These are phyloP conservation scores for Teunomyces kruisii DNA, from an alignment of 805 yeast species.

Conservation along the genomic window DNA sequence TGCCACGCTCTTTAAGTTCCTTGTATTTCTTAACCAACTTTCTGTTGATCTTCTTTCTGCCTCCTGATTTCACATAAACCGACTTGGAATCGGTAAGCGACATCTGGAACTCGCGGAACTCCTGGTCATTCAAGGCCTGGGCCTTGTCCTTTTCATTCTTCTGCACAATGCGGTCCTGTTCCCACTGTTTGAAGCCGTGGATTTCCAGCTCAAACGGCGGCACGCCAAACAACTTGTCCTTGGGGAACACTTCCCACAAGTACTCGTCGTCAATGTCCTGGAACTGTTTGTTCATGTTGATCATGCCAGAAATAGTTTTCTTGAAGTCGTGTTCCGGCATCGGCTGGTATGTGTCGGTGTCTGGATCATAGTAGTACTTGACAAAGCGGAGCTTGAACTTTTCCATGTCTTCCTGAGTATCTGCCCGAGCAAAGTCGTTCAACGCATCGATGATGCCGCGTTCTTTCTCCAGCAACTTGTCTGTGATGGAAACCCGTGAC, in stretches of 20 bases:
- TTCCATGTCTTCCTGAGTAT: slow-evolving; percentile 23
- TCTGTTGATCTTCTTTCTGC: slow-evolving; percentile 34
- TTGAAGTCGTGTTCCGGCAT: slow-evolving; percentile 39
- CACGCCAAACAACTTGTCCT: slow-evolving; percentile 30
- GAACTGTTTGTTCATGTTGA: slow-evolving; percentile 33
- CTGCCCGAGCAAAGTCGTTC: slow-evolving; percentile 19
- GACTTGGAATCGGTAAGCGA: slow-evolving; percentile 23
- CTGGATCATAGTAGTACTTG: slow-evolving; percentile 27
- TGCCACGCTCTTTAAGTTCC: slow-evolving; percentile 28
- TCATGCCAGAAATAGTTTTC: slow-evolving; percentile 39
- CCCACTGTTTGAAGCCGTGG: slow-evolving; percentile 38
- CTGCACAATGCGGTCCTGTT: slow-evolving; percentile 23
- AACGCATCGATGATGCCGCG: slow-evolving; percentile 26
- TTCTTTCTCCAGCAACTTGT: slow-evolving; percentile 23
- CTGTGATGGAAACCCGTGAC: slow-evolving; percentile 12
- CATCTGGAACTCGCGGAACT: slow-evolving; percentile 19
- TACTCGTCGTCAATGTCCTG: slow-evolving; percentile 38
- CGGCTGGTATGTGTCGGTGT: slow-evolving; percentile 24
- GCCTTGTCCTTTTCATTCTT: slow-evolving; percentile 20
- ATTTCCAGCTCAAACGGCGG: slow-evolving; percentile 33
- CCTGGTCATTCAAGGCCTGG: slow-evolving; percentile 17
- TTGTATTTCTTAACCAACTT: slow-evolving; percentile 33
- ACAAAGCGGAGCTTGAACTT: slow-evolving; percentile 23
- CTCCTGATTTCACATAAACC: slow-evolving; percentile 26
- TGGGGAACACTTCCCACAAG: slow-evolving; percentile 40